Conservation (phyloP, 176 grass and related monocot genomes). For the Raddia guianensis region DNA sequence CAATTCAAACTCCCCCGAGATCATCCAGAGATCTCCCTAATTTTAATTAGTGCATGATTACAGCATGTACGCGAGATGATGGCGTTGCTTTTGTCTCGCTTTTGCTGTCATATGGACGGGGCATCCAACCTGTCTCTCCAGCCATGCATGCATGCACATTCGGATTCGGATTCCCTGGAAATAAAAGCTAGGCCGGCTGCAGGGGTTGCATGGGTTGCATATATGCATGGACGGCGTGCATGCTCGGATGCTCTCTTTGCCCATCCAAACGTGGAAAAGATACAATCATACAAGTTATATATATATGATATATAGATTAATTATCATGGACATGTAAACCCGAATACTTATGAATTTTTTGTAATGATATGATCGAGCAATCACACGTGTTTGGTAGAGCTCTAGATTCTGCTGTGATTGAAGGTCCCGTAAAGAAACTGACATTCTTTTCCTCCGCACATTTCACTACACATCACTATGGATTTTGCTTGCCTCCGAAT, state of each 20-base stretch:
- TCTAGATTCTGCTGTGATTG: no score
- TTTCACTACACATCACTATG: no score
- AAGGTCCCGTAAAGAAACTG: no score
- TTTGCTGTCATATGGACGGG: neutral
- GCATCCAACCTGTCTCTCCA: neutral
- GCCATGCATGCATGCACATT: neutral
- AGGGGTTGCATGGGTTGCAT: no score
- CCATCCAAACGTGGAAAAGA: neutral
- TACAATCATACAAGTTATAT: no score
- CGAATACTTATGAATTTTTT: no score
- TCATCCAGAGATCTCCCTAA: neutral
- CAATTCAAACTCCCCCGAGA: neutral
- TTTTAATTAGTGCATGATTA: neutral
- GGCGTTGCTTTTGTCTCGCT: neutral
- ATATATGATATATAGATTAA: no score
- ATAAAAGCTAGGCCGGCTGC: neutral
- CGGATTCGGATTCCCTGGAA: neutral
- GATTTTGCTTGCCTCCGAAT: no score
- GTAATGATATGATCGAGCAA: no score
- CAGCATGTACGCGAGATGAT: neutral
- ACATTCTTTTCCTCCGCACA: no score
- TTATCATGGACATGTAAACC: no score
- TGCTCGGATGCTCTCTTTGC: neutral
- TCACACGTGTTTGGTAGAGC: no score
- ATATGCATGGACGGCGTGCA: neutral